Evolutionary conservation across 495 filamentous ascomycete genomes (phyloP).

Genomic region (Collariella sp.): DNA sequence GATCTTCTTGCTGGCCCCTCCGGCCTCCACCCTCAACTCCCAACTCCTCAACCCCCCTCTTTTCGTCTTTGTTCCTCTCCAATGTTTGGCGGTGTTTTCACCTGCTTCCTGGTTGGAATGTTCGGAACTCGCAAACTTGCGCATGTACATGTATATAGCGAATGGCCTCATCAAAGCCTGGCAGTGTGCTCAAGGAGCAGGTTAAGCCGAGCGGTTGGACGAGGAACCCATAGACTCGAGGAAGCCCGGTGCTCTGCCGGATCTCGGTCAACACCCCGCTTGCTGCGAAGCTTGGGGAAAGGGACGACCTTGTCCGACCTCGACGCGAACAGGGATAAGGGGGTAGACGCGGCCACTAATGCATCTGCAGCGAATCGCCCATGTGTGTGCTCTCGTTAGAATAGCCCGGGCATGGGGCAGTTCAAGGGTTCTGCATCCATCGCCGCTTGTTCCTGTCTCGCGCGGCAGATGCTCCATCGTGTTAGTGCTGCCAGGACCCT

Average conservation of each 20-base stretch:
- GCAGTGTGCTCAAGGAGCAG: not conserved
- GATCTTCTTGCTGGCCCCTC: conserved; percentile 22
- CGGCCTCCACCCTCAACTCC: conserved; percentile 6
- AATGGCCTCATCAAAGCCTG: conserved; percentile 13
- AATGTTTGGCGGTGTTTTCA: conserved; percentile 19
- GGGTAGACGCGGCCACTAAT: conserved; percentile 43
- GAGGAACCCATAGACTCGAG: not conserved
- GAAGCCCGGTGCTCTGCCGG: conserved; percentile 5
- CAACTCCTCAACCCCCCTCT: not conserved
- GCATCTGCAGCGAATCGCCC: conserved; percentile 32
- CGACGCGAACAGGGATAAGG: conserved; percentile 10
- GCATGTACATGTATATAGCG: conserved; percentile 36
- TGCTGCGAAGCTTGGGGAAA: conserved; percentile 17
- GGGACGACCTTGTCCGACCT: conserved; percentile 33
- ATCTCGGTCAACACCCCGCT: conserved; percentile 27
- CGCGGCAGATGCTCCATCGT: conserved; percentile 31
- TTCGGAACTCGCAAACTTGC: conserved; percentile 10
- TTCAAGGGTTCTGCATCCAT: conserved; percentile 11
- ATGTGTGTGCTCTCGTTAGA: conserved; percentile 24
- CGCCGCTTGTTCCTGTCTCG: conserved; percentile 4
- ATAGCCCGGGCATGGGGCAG: too few relatives aligned
- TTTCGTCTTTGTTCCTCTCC: conserved; percentile 24
- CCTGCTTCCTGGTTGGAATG: conserved; percentile 28
- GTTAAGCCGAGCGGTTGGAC: not conserved
- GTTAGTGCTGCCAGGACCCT: too few relatives aligned